Evolutionary conservation across 768 basidiomycete genomes (phyloP).

Genomic region (Termitomyces sp.): DNA sequence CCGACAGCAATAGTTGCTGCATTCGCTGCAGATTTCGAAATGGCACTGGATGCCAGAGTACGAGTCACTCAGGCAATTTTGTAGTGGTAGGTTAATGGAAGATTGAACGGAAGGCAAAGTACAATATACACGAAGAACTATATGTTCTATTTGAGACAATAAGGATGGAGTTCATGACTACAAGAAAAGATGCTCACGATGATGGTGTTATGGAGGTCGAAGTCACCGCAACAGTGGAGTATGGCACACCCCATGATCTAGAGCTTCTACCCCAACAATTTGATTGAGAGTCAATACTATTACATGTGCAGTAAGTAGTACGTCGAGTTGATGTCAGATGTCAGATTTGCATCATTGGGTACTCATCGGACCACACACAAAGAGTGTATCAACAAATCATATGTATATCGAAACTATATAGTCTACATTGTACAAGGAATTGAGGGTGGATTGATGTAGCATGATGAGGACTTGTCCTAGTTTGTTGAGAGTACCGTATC

Average conservation of each 20-base stretch:
- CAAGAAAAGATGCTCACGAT: neutral
- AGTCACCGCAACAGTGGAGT: neutral
- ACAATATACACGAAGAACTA: neutral
- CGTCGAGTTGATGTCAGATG: too few species aligned
- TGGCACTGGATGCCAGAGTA: neutral
- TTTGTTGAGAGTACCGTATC: neutral
- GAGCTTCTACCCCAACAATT: too few species aligned
- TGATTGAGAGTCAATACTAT: too few species aligned
- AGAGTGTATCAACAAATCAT: neutral
- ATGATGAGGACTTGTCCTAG: too few species aligned
- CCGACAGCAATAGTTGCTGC: slow-evolving; percentile 11
- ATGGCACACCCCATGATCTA: too few species aligned
- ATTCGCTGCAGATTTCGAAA: neutral
- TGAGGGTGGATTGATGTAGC: too few species aligned
- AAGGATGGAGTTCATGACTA: neutral
- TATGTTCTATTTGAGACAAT: neutral
- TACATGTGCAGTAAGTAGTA: too few species aligned
- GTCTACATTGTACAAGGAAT: too few species aligned
- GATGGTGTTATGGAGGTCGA: neutral
- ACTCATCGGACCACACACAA: too few species aligned
- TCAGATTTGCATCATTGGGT: too few species aligned
- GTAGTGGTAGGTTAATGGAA: neutral
- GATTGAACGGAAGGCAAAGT: neutral
- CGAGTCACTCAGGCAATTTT: neutral
- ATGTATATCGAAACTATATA: too few species aligned